These are phyloP conservation scores for Blechomonas ayalai DNA, from an alignment of 208 protist genomes.

Conservation along the genomic window DNA sequence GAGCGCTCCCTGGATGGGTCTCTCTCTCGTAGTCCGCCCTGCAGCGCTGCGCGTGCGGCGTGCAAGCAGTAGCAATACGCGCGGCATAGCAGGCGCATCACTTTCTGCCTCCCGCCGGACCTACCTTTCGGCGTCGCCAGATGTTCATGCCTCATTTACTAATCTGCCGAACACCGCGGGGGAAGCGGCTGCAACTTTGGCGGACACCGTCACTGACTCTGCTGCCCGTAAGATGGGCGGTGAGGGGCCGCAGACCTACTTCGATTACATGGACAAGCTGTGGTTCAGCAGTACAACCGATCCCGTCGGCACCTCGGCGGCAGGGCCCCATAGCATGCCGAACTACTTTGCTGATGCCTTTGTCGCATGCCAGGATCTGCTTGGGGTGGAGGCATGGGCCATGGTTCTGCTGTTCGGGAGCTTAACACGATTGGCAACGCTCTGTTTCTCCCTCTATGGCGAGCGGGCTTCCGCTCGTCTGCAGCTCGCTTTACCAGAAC, in stretches of 20 bases:
- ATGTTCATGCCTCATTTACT: too few species aligned
- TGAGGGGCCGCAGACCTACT: conserved; percentile 21
- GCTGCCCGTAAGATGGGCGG: neutral
- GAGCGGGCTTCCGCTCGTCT: conserved; percentile 72
- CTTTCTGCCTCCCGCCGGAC: too few species aligned
- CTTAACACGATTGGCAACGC: conserved; percentile 45
- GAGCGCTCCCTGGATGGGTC: too few species aligned
- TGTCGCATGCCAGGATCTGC: conserved; percentile 20
- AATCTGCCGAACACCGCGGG: too few species aligned
- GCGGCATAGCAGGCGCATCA: too few species aligned
- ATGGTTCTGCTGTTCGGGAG: conserved; percentile 49
- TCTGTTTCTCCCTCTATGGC: conserved; percentile 75
- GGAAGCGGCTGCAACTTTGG: too few species aligned
- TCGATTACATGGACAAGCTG: conserved; percentile 40
- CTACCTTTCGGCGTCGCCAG: too few species aligned
- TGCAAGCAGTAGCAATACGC: too few species aligned
- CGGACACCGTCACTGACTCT: too few species aligned
- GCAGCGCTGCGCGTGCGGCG: too few species aligned
- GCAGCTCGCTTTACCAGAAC: conserved; percentile 59
- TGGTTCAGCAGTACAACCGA: conserved; percentile 17
- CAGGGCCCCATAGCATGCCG: neutral
- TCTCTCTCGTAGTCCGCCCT: too few species aligned
- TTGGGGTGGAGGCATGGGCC: conserved; percentile 43
- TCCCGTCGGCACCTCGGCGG: too few species aligned
- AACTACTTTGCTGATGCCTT: conserved; percentile 32